Evolutionary conservation across 176 grass and related monocot species (phyloP).

Genomic region (Triticum turgidum): DNA sequence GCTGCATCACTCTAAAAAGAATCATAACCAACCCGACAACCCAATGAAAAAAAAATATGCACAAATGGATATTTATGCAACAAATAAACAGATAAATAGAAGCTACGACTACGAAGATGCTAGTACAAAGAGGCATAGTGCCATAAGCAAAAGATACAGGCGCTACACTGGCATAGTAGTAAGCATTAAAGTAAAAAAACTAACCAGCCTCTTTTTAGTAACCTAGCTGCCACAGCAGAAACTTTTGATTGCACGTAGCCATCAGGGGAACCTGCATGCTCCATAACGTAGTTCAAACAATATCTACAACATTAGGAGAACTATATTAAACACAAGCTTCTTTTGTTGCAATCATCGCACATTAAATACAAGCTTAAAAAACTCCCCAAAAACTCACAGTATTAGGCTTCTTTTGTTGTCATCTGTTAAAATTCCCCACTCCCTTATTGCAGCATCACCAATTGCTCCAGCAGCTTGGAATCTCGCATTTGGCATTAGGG

Average conservation of each 20-base stretch:
- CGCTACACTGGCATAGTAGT: constrained; percentile 10
- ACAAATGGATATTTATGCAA: constrained; percentile 24
- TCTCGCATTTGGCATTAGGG: constrained; percentile 76
- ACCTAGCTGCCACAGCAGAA: constrained; percentile 77
- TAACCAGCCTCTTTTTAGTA: constrained; percentile 98
- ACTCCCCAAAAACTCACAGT: constrained; percentile 42
- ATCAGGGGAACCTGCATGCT: constrained; percentile 75
- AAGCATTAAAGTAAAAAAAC: constrained; percentile 31
- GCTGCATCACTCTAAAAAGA: constrained; percentile 8
- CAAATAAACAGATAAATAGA: neutral
- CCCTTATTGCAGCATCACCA: constrained; percentile 94
- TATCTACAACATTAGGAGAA: constrained; percentile 52
- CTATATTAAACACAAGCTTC: constrained; percentile 12
- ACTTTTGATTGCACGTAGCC: constrained; percentile 91
- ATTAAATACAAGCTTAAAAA: constrained; percentile 21
- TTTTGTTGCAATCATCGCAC: neutral
- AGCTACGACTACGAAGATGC: constrained; percentile 28
- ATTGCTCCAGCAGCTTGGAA: constrained; percentile 97
- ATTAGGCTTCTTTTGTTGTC: constrained; percentile 91
- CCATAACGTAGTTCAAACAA: constrained; percentile 89
- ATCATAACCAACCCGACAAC: neutral
- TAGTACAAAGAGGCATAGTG: constrained; percentile 13
- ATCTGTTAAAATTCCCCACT: constrained; percentile 91
- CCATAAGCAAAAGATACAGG: constrained; percentile 4
- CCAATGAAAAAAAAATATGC: constrained; percentile 6